phyloP scores from a whole-genome alignment of 768 basidiomycete species.

The Wakefieldia striispora region DNA sequence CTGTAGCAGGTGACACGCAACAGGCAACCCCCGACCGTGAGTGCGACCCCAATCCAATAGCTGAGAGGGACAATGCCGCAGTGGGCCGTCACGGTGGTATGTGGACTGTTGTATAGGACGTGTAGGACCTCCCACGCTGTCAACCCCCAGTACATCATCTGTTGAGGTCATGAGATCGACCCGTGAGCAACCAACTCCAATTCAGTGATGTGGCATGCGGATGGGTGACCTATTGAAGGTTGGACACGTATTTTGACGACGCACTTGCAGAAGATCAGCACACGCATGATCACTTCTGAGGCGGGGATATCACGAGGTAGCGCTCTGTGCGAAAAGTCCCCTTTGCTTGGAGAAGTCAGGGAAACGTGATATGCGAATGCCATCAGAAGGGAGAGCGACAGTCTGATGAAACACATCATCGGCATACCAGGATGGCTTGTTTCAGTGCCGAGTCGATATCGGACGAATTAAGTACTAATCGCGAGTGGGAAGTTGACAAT shows the following conservation, averaged over 20 bases:
- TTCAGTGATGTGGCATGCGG: too few relatives aligned
- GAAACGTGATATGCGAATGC: neutral
- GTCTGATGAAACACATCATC: neutral
- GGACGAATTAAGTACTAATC: too few relatives aligned
- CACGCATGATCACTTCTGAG: neutral
- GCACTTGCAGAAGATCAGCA: neutral
- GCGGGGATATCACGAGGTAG: neutral
- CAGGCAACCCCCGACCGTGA: neutral
- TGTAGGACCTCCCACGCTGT: neutral
- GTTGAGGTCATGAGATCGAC: too few relatives aligned
- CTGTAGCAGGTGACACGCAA: conserved; percentile 1
- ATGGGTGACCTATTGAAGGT: neutral
- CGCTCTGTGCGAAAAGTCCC: neutral
- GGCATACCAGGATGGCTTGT: too few relatives aligned
- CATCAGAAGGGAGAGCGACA: neutral
- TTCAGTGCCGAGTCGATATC: too few relatives aligned
- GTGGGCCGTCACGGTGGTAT: neutral
- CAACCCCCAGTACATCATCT: conserved; percentile 1
- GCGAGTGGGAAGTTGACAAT: too few relatives aligned
- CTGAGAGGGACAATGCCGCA: neutral
- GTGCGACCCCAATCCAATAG: neutral
- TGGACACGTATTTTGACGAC: neutral
- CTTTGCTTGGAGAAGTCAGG: neutral
- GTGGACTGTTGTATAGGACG: neutral
- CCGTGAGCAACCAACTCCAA: conserved; percentile 13